Conservation (phyloP, 805 yeast genomes). For the Yarrowia yakushimensis region DNA sequence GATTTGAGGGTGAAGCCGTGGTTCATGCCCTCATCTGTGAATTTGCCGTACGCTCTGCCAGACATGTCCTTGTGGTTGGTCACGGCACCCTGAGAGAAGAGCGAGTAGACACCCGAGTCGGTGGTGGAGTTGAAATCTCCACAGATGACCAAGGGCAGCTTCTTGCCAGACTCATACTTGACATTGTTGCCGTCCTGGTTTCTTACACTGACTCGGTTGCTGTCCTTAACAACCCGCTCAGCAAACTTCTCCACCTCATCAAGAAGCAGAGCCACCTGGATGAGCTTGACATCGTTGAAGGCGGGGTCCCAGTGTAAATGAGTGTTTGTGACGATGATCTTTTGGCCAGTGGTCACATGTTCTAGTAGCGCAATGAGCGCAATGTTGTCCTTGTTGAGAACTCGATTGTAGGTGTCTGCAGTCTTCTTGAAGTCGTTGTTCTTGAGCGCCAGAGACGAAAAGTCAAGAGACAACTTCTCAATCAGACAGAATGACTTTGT, state of each 20-base stretch:
- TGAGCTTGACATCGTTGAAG: constrained; percentile 90
- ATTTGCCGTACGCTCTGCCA: constrained; percentile 84
- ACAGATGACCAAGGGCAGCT: constrained; percentile 76
- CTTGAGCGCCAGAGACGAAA: constrained; percentile 49
- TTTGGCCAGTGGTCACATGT: constrained; percentile 67
- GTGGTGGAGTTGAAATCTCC: constrained; percentile 93
- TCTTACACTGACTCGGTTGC: constrained; percentile 9
- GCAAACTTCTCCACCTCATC: constrained; percentile 76
- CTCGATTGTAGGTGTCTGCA: constrained; percentile 91
- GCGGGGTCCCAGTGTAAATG: constrained; percentile 99
- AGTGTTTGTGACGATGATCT: constrained; percentile 75
- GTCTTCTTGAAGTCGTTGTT: constrained; percentile 82
- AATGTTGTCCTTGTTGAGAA: constrained; percentile 92
- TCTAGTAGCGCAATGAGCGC: constrained; percentile 76
- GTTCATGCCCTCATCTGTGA: constrained; percentile 81
- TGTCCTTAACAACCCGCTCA: constrained; percentile 43
- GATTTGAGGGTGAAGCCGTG: constrained; percentile 80
- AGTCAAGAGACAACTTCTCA: constrained; percentile 74
- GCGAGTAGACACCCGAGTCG: constrained; percentile 88
- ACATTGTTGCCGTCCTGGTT: constrained; percentile 32
- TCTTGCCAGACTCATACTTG: constrained; percentile 45
- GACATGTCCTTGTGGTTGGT: constrained; percentile 73
- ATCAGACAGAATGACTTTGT: constrained; percentile 62
- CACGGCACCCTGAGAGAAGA: constrained; percentile 78
- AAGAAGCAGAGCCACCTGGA: constrained; percentile 87